Evolutionary conservation across 106 monocot species (phyloP), one percentile per base, ranked within the genome.

Genomic region (Dioscorea zingiberensis): DNA sequence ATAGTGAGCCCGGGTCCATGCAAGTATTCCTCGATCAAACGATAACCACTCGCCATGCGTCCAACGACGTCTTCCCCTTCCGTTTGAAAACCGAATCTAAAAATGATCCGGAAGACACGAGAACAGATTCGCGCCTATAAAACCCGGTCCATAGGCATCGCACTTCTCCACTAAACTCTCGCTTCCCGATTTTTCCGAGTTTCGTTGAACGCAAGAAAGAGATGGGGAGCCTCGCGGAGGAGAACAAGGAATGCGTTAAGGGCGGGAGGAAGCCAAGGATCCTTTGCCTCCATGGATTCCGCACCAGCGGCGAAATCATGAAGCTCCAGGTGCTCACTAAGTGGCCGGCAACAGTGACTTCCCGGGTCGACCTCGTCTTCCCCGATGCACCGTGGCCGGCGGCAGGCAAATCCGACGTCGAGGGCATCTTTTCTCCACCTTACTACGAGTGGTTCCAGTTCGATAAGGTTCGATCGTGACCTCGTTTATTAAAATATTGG

Each of bases 381-480:
- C 75, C 87, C 71, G 91, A 94, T 71, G 94, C 83, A 3, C 87
- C 84, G 4, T 87, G 82, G 69, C 85, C 82, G 12, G 82, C 77
- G 19, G 80, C 75, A 68, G 91, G 94, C 16, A 91, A 87, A 32
- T 94, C 94, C 61, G 91, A 91, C 5, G 94, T 94, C 29, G 94
- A 94, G 13, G 91, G 87, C 21, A 80, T 94, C 69, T 94, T 94
- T 69, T 61, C 64, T 45, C 87, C 90, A 8, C 94, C 91, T 24
- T 94, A 87, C 55, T 91, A 85, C 83, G 94, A 94, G 82, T 94
- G 94, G 94, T 91, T 85, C 78, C 94, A 91, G 60, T 91, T 91
- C 72, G 73, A 80, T 64, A 73, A 91, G 91, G 94, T 90, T 4
- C 6, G 13, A 21, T 13, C 7, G 12, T 22, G 23, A 72, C 1